Evolutionary conservation across 1,284 basidiomycete genomes (phyloP).

Genomic region (Sphaerobolus stellatus): DNA sequence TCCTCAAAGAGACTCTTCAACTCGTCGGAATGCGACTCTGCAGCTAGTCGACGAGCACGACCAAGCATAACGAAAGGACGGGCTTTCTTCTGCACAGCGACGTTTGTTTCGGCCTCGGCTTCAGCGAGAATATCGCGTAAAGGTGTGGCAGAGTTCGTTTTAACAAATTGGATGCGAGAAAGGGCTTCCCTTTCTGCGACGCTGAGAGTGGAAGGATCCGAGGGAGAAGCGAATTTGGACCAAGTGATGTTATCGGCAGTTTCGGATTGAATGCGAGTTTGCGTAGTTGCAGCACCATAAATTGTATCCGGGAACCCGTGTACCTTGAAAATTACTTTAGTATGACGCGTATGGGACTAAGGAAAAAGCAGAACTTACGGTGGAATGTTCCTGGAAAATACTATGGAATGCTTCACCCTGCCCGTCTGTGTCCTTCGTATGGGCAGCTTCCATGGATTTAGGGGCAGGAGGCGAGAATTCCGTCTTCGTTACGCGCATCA

Average conservation of each 20-base stretch:
- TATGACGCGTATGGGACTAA: neutral
- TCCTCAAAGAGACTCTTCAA: conserved; percentile 35
- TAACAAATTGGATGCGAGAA: conserved; percentile 28
- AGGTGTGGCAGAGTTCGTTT: conserved; percentile 25
- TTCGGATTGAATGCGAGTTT: conserved; percentile 25
- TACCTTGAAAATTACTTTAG: neutral
- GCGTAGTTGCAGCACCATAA: conserved; percentile 38
- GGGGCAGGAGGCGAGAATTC: conserved; percentile 5
- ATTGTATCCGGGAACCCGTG: conserved; percentile 39
- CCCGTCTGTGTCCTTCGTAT: neutral
- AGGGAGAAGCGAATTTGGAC: conserved; percentile 11
- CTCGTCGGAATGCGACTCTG: conserved; percentile 31
- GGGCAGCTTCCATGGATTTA: conserved; percentile 17
- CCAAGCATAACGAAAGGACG: conserved; percentile 35
- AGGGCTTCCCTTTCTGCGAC: neutral
- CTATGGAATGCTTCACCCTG: neutral
- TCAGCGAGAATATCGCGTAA: conserved; percentile 21
- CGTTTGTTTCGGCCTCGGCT: conserved; percentile 2
- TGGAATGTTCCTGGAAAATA: neutral
- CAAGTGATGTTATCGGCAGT: conserved; percentile 29
- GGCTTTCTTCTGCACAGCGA: conserved; percentile 23
- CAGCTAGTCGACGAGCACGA: conserved; percentile 34
- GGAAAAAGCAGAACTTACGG: neutral
- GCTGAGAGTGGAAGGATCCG: conserved; percentile 16
- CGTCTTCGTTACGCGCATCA: conserved; percentile 37